Evolutionary conservation across 768 basidiomycete genomes (phyloP).

Genomic region (Rhizopogon vesiculosus): DNA sequence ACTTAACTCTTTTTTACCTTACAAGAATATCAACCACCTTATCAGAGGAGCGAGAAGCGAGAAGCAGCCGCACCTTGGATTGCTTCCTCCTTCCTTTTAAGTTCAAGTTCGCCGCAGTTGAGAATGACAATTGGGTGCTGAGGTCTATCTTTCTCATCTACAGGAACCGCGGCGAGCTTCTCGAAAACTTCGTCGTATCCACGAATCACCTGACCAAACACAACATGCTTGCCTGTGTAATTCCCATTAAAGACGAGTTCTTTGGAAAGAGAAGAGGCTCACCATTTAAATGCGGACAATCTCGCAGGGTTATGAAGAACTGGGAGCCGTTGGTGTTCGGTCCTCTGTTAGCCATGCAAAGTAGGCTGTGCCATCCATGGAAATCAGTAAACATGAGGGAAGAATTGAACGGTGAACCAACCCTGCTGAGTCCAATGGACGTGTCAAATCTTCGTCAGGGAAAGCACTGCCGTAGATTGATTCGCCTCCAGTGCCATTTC

Average conservation of each 20-base stretch:
- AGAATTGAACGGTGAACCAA: slow-evolving; percentile 21
- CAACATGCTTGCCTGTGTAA: slow-evolving; percentile 52
- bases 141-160: slow-evolving; percentile 76
- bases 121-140: slow-evolving; percentile 58
- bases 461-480: slow-evolving; percentile 77
- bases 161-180: slow-evolving; percentile 57
- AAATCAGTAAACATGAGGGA: not conserved
- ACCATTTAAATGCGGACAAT: slow-evolving; percentile 73
- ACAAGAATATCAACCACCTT: not conserved
- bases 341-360: slow-evolving; percentile 90
- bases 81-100: slow-evolving; percentile 33
- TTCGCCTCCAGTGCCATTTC: slow-evolving; percentile 78
- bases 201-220: slow-evolving; percentile 50
- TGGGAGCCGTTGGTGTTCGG: slow-evolving; percentile 84
- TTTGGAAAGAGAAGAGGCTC: slow-evolving; percentile 16
- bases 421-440: slow-evolving; percentile 62
- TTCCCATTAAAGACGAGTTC: not conserved
- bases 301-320: slow-evolving; percentile 80
- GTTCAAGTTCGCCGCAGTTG: slow-evolving; percentile 83
- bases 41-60: not conserved
- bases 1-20: slow-evolving; percentile 7
- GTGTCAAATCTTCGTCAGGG: slow-evolving; percentile 69
- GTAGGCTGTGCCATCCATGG: slow-evolving; percentile 37
- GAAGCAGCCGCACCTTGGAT: slow-evolving; percentile 9
- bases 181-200: slow-evolving; percentile 59